Base-by-base conservation (phyloP, 2,329 filamentous ascomycete genomes). In the Chrysoporthe austroafricana region DNA sequence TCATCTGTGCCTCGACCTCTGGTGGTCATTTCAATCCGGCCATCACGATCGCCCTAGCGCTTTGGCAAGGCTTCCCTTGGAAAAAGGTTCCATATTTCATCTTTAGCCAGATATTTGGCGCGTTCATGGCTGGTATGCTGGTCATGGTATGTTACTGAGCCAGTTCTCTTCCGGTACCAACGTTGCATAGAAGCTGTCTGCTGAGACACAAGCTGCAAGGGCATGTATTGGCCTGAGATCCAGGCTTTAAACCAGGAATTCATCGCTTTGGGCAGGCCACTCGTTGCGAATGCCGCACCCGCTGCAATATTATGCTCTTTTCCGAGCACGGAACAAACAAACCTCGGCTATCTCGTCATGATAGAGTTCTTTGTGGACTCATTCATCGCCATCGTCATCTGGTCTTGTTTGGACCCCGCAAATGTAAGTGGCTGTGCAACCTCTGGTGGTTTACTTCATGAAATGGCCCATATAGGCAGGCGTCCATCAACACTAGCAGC, bases 11-110 rank as follows among this genome's bases (percentile, higher is more conserved):
- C 6, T 77, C 84, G 1, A 84, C 81, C 1, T 85, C 81, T 6
- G 85, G 86, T 66, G 85, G 83, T 1, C 85, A 87, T 71, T 85
- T 87, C 73, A 86, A 86, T 70, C 84, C 84, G 3, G 83, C 81
- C 16, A 79, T 85, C 58, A 84, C 83, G 0, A 75, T 84, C 13
- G 78, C 77, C 48, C 77, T 83, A 70, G 78, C 79, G 3, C 68
- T 82, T 14, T 89, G 84, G 84, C 84, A 87, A 76, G 86, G 84
- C 3, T 88, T 88, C 71, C 86, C 85, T 0, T 85, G 84, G 81
- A 82, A 78, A 59, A 88, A 88, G 70, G 85, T 86, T 4, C 85
- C 84, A 0, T 77, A 82, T 62, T 87, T 88, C 73, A 86, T 88
- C 70, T 79, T 86, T 70, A 80, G 81, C 9, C 86, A 89, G 72